Conservation (phyloP, 768 basidiomycete species). For the Chiua virens region DNA sequence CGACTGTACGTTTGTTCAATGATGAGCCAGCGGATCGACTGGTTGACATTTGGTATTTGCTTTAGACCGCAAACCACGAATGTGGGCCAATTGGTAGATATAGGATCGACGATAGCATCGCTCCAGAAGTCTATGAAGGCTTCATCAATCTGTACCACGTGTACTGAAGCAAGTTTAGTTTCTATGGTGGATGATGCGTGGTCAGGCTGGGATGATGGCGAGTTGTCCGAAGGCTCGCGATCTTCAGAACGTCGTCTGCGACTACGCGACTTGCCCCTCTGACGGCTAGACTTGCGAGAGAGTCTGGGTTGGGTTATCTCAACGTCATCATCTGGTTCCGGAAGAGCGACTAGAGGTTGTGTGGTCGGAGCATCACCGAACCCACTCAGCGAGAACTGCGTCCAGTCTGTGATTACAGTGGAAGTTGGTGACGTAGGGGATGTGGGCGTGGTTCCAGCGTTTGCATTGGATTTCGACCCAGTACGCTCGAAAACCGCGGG, state of each 20-base stretch:
- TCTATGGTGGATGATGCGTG: conserved; percentile 24
- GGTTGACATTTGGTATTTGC: conserved; percentile 20
- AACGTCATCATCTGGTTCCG: conserved; percentile 64
- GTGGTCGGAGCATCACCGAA: conserved; percentile 45
- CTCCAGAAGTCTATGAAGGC: conserved; percentile 84
- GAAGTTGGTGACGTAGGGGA: conserved; percentile 33
- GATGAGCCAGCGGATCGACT: conserved; percentile 59
- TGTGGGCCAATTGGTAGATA: conserved; percentile 62
- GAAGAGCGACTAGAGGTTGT: conserved; percentile 50
- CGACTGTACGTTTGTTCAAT: conserved; percentile 60
- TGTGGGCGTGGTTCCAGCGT: conserved; percentile 20
- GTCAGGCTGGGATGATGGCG: conserved; percentile 21
- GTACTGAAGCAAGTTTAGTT: conserved; percentile 39
- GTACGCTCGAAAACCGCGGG: conserved; percentile 25
- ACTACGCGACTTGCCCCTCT: conserved; percentile 28
- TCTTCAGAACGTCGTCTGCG: conserved; percentile 26
- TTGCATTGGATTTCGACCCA: conserved; percentile 7
- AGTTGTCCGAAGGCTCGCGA: conserved; percentile 1
- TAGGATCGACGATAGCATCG: conserved; percentile 69
- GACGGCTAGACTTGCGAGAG: conserved; percentile 37
- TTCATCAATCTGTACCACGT: conserved; percentile 65
- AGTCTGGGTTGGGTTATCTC: conserved; percentile 49
- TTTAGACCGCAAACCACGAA: conserved; percentile 74
- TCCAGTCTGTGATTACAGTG: conserved; percentile 52
- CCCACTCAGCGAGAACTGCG: conserved; percentile 64